These are phyloP conservation scores for Gossypium turneri DNA, from an alignment of 345 rosid genomes.

Conservation along the genomic window DNA sequence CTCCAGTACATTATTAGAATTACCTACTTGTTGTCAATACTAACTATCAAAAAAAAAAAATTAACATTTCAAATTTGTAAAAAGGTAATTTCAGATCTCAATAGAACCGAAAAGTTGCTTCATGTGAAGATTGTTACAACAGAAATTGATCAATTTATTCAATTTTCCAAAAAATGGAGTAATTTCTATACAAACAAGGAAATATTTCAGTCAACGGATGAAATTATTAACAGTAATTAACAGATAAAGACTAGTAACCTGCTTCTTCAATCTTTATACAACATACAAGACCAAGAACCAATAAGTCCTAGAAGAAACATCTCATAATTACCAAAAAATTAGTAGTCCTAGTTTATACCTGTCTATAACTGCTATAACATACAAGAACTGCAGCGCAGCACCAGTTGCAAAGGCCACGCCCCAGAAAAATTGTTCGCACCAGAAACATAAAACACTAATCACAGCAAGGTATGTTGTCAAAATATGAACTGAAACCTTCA, in stretches of 20 bases:
- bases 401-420: slow-evolving; percentile 78
- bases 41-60: background rate
- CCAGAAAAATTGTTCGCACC: slow-evolving; percentile 73
- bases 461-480: slow-evolving; percentile 90
- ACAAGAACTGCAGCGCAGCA: slow-evolving; percentile 85
- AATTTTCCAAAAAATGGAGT: background rate
- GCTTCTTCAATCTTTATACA: background rate
- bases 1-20: background rate
- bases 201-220: background rate
- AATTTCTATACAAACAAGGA: background rate
- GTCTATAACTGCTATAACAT: slow-evolving; percentile 89
- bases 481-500: slow-evolving; percentile 85
- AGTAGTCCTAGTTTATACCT: slow-evolving; percentile 39
- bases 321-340: background rate
- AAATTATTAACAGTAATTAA: background rate
- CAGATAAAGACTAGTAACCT: background rate
- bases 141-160: background rate
- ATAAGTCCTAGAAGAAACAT: background rate
- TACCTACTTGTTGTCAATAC: background rate
- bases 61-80: background rate
- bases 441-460: slow-evolving; percentile 85
- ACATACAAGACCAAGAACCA: background rate
- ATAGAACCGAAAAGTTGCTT: background rate
- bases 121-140: background rate
- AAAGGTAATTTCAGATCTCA: background rate